Evolutionary conservation across 306 rosid genomes (phyloP), one percentile per base, ranked within the genome.

Genomic region (Lathyrus oleraceus): DNA sequence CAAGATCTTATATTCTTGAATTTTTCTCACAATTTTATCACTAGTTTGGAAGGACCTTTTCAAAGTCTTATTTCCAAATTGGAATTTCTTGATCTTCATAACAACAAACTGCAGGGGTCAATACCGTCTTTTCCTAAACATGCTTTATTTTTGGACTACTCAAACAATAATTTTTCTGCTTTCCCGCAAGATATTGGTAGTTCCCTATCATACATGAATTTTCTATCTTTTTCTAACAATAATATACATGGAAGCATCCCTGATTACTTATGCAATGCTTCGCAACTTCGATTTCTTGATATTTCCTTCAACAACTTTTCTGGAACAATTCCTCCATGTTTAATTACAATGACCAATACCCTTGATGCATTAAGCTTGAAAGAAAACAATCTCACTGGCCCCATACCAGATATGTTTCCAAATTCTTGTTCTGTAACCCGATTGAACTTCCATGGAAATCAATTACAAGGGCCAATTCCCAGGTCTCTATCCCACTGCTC

Each of bases 21-120:
- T 78, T 69, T 87, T 38, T 87, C 96, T 35, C 11, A 38, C 39
- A n/a, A n/a, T n/a, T n/a, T n/a, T n/a, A n/a, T n/a, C n/a, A n/a
- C n/a, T n/a, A n/a, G n/a, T n/a, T n/a, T n/a, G n/a, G n/a, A n/a
- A n/a, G n/a, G n/a, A n/a, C n/a, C n/a, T n/a, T n/a, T n/a, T n/a
- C n/a, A n/a, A n/a, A n/a, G n/a, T n/a, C n/a, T n/a, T n/a, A n/a
- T n/a, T n/a, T n/a, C n/a, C n/a, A n/a, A n/a, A n/a, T n/a, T n/a
- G n/a, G n/a, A n/a, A n/a, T n/a, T n/a, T n/a, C n/a, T n/a, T n/a
- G n/a, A n/a, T n/a, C n/a, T n/a, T n/a, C n/a, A n/a, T n/a, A n/a
- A n/a, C n/a, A 87, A 87, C 35, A 38, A 30, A 2, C 67, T 87
- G 8, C 65, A 16, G 4, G 87, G 86, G 8, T 21, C 58, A 16